Conservation (phyloP, 805 yeast species). For the Starmerella scarabaei region DNA sequence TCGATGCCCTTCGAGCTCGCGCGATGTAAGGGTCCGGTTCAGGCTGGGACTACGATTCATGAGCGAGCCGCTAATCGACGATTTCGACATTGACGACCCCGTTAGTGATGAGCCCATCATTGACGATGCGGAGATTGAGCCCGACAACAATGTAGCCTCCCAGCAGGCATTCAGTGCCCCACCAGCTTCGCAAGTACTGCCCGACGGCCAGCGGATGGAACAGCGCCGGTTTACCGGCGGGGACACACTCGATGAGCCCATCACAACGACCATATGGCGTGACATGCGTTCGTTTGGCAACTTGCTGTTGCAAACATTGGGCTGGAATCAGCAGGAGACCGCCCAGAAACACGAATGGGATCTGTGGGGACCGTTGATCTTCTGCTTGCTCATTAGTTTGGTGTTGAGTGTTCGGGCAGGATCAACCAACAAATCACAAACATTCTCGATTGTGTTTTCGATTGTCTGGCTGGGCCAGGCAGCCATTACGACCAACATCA, state of each 20-base stretch:
- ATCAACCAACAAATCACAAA: slow-evolving; percentile 35
- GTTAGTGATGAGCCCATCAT: background rate
- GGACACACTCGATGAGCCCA: slow-evolving; percentile 62
- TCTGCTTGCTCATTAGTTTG: slow-evolving; percentile 44
- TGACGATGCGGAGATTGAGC: slow-evolving; percentile 19
- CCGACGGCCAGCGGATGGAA: slow-evolving; percentile 26
- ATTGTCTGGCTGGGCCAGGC: slow-evolving; percentile 51
- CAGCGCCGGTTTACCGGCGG: slow-evolving; percentile 53
- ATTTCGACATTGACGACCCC: slow-evolving; percentile 18
- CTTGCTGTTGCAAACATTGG: slow-evolving; percentile 33
- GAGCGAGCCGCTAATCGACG: slow-evolving; percentile 5
- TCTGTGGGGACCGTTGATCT: slow-evolving; percentile 56
- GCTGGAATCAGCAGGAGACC: slow-evolving; percentile 26
- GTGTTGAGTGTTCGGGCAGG: slow-evolving; percentile 35
- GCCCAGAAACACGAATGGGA: slow-evolving; percentile 26
- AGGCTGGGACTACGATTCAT: background rate
- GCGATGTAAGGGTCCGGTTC: no score
- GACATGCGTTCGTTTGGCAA: slow-evolving; percentile 35
- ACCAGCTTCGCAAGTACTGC: slow-evolving; percentile 11
- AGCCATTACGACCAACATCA: slow-evolving; percentile 50
- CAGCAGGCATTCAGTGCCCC: slow-evolving; percentile 8
- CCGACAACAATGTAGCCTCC: slow-evolving; percentile 14
- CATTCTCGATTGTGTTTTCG: slow-evolving; percentile 52
- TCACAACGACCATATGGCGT: slow-evolving; percentile 39
- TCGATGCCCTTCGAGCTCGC: background rate